Evolutionary conservation across 129 eudicot species (phyloP).

Genomic region (Arctium minus): DNA sequence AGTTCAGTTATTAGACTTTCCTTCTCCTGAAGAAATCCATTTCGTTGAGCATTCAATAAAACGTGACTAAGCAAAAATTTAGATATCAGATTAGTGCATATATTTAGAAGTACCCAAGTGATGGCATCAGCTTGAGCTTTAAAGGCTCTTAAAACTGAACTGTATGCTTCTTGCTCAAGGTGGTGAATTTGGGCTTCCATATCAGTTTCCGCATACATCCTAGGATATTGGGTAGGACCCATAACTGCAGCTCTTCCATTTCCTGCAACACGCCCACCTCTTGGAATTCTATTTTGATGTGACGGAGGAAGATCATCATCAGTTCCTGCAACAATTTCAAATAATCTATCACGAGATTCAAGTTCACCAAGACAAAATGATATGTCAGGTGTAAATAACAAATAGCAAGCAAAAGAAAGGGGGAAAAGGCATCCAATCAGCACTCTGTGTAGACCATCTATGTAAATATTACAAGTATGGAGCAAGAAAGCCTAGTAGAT

Average conservation of each 20-base stretch:
- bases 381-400: not conserved
- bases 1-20: constrained; percentile 91
- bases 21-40: constrained; percentile 63
- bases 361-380: not conserved
- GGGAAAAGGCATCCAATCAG: not conserved
- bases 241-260: constrained; percentile 75
- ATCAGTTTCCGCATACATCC: constrained; percentile 61
- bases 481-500: not conserved
- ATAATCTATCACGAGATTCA: not conserved
- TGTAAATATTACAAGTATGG: not conserved
- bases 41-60: constrained; percentile 25
- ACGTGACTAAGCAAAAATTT: constrained; percentile 17
- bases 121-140: constrained; percentile 93
- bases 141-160: constrained; percentile 75
- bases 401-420: not conserved
- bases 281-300: constrained; percentile 74
- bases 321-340: constrained; percentile 49
- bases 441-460: not conserved
- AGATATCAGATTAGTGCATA: constrained; percentile 2
- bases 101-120: constrained; percentile 64
- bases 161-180: constrained; percentile 81
- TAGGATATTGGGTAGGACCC: constrained; percentile 56
- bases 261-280: constrained; percentile 80
- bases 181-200: constrained; percentile 93
- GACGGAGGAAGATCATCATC: constrained; percentile 95